Evolutionary conservation across 129 eudicot genomes (phyloP), one percentile per base, ranked within the genome.

Genomic region (Arctium minus): DNA sequence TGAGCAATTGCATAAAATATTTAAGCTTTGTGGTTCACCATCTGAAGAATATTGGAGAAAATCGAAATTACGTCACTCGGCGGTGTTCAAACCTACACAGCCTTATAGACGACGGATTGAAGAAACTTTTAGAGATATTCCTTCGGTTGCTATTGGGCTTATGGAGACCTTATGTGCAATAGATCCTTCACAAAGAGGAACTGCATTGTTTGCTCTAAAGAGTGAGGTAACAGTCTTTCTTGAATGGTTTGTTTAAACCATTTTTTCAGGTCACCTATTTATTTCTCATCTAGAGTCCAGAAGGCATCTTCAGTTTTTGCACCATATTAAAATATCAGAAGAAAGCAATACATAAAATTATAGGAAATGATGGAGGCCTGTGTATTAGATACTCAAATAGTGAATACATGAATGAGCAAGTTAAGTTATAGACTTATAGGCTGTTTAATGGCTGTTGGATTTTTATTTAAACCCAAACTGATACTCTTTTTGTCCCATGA

Each of bases 11-110:
- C 95, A 93, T 85, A 93, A 89, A 82, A 93, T 93, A 73, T 93
- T 93, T 81, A 93, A 91, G 86, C 92, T 93, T 74, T 93, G 97
- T 89, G 96, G 97, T 29, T 93, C 97, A 32, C 97, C 97, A 42
- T 87, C 92, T 9, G 97, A 93, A 79, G 97, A 93, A 22, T 93
- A 91, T 87, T 93, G 97, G 97, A 91, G 76, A 74, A 91, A 85
- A 71, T 82, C 88, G 68, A 93, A 86, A 76, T 77, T 93, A 70
- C 92, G 88, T 15, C 90, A 93, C 71, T 81, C 97, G 29, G 77
- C 92, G 4, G 91, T 87, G 36, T 93, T 89, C 79, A 93, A 83
- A 87, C 94, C 96, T 71, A 72, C 75, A 85, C 92, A 88, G 44
- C 91, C 94, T 39, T 91, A 91, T 65, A 89, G 65, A 79, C 79